These are phyloP conservation scores for Botrytis pseudocinerea DNA, from an alignment of 2,329 filamentous ascomycete genomes.

Conservation along the genomic window DNA sequence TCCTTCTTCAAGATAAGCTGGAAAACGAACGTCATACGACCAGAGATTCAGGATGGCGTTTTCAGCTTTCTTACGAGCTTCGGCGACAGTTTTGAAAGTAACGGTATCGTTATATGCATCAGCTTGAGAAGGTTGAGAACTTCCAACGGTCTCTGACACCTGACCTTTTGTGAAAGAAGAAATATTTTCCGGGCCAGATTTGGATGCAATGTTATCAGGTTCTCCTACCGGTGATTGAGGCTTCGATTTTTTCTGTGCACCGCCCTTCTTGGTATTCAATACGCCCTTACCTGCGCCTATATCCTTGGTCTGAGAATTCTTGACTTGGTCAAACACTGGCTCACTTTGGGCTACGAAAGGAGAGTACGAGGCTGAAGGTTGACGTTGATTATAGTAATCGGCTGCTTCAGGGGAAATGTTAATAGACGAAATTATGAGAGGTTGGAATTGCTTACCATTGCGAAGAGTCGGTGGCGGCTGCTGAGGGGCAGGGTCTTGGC, in stretches of 20 bases:
- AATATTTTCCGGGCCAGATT: background rate
- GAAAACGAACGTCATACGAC: constrained; percentile 69
- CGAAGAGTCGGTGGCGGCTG: constrained; percentile 24
- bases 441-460: constrained; percentile 28
- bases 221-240: background rate
- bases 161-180: background rate
- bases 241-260: constrained; percentile 1
- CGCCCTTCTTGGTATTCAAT: background rate
- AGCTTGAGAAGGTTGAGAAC: background rate
- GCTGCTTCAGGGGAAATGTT: background rate
- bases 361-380: constrained; percentile 36
- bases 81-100: constrained; percentile 28
- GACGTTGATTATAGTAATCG: constrained; percentile 31
- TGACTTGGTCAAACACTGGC: constrained; percentile 25
- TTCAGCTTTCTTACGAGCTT: constrained; percentile 56
- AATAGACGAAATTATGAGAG: background rate
- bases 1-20: constrained; percentile 72
- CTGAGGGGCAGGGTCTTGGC: constrained; percentile 30
- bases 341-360: constrained; percentile 32
- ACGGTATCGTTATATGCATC: background rate
- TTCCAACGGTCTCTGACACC: background rate
- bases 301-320: constrained; percentile 14
- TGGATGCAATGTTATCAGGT: background rate
- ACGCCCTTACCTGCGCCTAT: background rate
- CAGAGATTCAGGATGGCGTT: constrained; percentile 66